Conservation (phyloP, 1,284 basidiomycete genomes). For the Phellinidium pouzarii region DNA sequence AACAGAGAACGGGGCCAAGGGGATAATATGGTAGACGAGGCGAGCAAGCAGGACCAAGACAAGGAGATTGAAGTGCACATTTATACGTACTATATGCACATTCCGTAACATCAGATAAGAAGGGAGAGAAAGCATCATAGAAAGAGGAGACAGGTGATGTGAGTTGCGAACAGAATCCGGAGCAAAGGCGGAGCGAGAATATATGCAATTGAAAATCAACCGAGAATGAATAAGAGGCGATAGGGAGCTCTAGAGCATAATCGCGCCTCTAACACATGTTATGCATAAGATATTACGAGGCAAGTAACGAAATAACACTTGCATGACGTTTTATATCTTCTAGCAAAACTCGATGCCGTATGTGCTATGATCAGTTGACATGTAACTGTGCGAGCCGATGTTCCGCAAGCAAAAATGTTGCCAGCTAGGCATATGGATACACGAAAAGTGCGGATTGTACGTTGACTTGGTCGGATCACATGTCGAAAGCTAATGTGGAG, state of each 20-base stretch:
- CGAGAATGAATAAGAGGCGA: no score
- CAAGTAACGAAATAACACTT: not conserved
- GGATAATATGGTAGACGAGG: no score
- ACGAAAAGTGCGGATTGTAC: not conserved
- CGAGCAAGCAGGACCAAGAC: not conserved
- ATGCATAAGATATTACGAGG: not conserved
- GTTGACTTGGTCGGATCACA: constrained; percentile 2
- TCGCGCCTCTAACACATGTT: not conserved
- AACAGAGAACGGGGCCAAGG: not conserved
- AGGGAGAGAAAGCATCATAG: not conserved
- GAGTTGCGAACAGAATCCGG: no score
- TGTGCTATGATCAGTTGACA: not conserved
- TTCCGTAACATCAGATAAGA: not conserved
- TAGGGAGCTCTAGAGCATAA: not conserved
- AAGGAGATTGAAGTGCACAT: not conserved
- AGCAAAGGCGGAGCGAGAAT: no score
- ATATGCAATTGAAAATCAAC: no score
- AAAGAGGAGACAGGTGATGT: not conserved
- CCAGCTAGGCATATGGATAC: not conserved
- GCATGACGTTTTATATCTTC: not conserved
- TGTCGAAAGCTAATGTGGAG: not conserved
- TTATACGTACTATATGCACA: not conserved
- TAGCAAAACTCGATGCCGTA: not conserved
- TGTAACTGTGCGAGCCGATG: no score
- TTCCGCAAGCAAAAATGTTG: not conserved